Evolutionary conservation across 2,329 filamentous ascomycete genomes (phyloP).

Genomic region (Fusarium lateritium): DNA sequence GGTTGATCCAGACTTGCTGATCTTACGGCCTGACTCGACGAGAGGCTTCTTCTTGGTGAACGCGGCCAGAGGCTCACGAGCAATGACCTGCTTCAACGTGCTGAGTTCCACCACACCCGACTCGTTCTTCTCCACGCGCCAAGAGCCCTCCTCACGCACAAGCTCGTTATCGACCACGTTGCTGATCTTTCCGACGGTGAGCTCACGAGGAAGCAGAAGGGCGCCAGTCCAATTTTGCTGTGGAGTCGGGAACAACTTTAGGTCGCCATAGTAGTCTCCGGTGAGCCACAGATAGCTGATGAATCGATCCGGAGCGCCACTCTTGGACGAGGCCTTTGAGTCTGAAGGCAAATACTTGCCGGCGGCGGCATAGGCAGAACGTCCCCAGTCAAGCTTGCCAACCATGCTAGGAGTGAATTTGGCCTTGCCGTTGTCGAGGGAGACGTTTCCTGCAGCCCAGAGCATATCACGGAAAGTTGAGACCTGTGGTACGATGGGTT

Average conservation of each 20-base stretch:
- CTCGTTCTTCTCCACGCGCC: slow-evolving; percentile 53
- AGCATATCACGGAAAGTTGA: slow-evolving; percentile 59
- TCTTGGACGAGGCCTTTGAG: slow-evolving; percentile 56
- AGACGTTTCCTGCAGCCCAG: slow-evolving; percentile 57
- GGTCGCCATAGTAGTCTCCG: slow-evolving; percentile 58
- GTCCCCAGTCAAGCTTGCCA: slow-evolving; percentile 58
- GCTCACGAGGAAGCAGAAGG: slow-evolving; percentile 59
- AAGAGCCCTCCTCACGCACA: slow-evolving; percentile 56
- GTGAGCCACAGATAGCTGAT: slow-evolving; percentile 61
- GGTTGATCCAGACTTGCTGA: slow-evolving; percentile 29
- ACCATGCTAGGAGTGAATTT: slow-evolving; percentile 59
- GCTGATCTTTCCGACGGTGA: slow-evolving; percentile 57
- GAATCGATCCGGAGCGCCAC: slow-evolving; percentile 58
- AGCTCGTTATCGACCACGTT: slow-evolving; percentile 60
- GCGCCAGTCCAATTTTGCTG: slow-evolving; percentile 63
- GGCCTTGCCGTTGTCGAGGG: slow-evolving; percentile 46
- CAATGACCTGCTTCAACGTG: slow-evolving; percentile 57
- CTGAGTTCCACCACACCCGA: slow-evolving; percentile 55
- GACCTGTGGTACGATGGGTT: slow-evolving; percentile 57
- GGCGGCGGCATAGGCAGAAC: slow-evolving; percentile 60
- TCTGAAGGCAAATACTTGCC: slow-evolving; percentile 58
- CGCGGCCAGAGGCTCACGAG: slow-evolving; percentile 54
- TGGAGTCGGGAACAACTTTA: slow-evolving; percentile 53
- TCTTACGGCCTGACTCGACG: slow-evolving; percentile 45
- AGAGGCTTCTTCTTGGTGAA: slow-evolving; percentile 49